Conservation (phyloP, 495 filamentous ascomycete genomes). For the Penicillium daleae region DNA sequence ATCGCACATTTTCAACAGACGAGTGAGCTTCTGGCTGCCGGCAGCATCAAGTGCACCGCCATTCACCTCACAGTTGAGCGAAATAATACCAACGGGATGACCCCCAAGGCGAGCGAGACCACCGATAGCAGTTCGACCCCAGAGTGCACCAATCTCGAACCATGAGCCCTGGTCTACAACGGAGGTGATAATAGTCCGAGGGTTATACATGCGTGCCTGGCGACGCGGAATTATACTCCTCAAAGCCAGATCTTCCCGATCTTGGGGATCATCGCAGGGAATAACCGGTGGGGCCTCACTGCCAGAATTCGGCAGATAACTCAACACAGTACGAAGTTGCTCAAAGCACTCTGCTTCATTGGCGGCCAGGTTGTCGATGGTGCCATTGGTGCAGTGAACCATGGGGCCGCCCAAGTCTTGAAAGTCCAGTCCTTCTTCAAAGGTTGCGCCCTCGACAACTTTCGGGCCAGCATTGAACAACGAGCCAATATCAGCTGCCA, state of each 20-base stretch:
- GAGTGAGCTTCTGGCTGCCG: constrained; percentile 61
- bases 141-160: constrained; percentile 65
- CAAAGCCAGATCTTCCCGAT: constrained; percentile 51
- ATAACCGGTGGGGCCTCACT: constrained; percentile 55
- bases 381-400: constrained; percentile 68
- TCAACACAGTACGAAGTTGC: constrained; percentile 58
- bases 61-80: constrained; percentile 62
- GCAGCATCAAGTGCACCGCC: constrained; percentile 63
- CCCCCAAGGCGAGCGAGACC: constrained; percentile 61
- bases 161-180: constrained; percentile 59
- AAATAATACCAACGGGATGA: constrained; percentile 58
- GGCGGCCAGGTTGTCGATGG: constrained; percentile 64
- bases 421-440: constrained; percentile 62
- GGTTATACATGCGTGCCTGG: constrained; percentile 63
- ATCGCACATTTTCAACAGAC: constrained; percentile 63
- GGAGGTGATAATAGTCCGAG: constrained; percentile 56
- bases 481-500: constrained; percentile 63
- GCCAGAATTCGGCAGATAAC: constrained; percentile 61
- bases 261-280: constrained; percentile 47
- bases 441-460: constrained; percentile 62
- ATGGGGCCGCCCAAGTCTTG: constrained; percentile 58
- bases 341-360: constrained; percentile 64
- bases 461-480: constrained; percentile 68
- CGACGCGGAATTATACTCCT: constrained; percentile 60
- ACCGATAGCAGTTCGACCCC: constrained; percentile 63